Evolutionary conservation across 2,329 filamentous ascomycete genomes (phyloP), one percentile per base, ranked within the genome.

Genomic region (Beauveria pseudobassiana): DNA sequence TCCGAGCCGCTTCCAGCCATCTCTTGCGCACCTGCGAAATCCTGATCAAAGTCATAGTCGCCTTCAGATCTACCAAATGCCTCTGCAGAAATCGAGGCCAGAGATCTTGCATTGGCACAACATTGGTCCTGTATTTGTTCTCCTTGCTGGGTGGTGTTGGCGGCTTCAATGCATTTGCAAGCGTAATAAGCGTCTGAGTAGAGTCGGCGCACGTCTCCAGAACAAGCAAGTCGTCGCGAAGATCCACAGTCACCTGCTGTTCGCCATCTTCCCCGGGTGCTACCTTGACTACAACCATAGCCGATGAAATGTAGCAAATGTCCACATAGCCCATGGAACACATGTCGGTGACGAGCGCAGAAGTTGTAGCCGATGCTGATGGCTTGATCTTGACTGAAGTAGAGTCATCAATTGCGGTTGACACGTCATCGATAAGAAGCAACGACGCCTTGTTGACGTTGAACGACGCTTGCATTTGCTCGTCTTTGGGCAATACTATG

Each of bases 181-280:
- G 82, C 2, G 84, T 82, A 58, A 96, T 88, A 16, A 99, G 80
- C 0, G 95, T 99, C 72, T 97, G 92, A 0, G 92, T 98, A 1
- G 95, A 99, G 74, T 99, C 95, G 34, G 95, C 95, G 69, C 96
- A 99, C 1, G 93, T 96, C 74, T 99, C 95, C 7, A 99, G 77
- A 40, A 99, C 87, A 59, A 99, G 80, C 1, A 99, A 80, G 65
- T 96, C 89, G 69, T 96, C 93, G 64, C 86, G 86, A 52, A 98
- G 77, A 65, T 96, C 90, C 1, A 97, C 81, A 66, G 95, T 88
- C 16, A 97, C 74, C 46, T 85, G 83, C 65, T 87, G 88, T 34
- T 86, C 80, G 0, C 81, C 83, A 42, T 86, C 82, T 5, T 66
- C 60, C 1, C 78, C 77, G 2, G 79, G 78, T 24, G 78, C 76